Conservation (phyloP, 495 filamentous ascomycete species). For the Podospora australis region DNA sequence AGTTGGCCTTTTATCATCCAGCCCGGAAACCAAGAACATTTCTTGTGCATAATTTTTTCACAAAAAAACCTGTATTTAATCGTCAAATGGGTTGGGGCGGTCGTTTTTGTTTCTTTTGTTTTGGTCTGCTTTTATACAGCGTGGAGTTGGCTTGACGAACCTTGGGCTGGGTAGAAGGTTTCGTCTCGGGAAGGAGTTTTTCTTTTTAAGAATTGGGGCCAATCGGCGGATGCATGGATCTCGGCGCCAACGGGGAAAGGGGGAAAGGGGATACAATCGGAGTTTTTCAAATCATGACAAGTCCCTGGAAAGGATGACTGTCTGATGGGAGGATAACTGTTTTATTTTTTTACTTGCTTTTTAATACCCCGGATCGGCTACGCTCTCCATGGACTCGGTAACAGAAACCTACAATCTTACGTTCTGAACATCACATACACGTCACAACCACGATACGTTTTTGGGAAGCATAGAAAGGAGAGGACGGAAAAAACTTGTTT, state of each 20-base stretch:
- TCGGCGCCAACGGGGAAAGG: conserved; percentile 3
- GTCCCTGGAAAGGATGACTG: no score
- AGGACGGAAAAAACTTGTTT: no score
- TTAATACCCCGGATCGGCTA: neutral
- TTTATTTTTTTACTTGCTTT: neutral
- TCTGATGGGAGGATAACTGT: no score
- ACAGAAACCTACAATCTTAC: no score
- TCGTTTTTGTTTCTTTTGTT: no score
- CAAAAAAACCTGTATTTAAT: conserved; percentile 5
- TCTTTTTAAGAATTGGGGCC: conserved; percentile 5
- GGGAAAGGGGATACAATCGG: neutral
- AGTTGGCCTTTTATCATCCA: neutral
- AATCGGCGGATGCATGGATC: conserved; percentile 1
- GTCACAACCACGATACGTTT: no score
- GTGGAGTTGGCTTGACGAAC: conserved; percentile 12
- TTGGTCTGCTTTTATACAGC: conserved; percentile 4
- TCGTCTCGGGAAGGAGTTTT: neutral
- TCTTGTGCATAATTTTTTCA: conserved; percentile 8
- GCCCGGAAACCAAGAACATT: neutral
- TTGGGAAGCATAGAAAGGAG: no score
- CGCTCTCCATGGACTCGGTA: no score
- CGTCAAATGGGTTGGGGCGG: neutral
- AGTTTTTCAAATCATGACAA: neutral
- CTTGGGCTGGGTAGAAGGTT: neutral
- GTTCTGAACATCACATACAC: no score